These are phyloP conservation scores for Solanum raphanifolium DNA, from an alignment of 257 asterid genomes.

Conservation along the genomic window DNA sequence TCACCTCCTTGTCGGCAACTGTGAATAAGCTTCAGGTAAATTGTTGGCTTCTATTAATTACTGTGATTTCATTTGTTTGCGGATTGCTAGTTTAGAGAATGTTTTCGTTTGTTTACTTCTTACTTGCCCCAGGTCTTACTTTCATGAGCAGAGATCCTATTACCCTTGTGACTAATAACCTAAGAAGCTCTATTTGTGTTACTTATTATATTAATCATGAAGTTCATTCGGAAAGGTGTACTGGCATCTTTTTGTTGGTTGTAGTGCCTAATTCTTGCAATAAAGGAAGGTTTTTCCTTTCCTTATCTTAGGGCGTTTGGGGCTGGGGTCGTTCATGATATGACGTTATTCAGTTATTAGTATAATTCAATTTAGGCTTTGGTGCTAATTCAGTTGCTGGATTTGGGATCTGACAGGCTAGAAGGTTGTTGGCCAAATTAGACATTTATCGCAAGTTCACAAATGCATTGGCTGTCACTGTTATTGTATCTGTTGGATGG, in stretches of 20 bases:
- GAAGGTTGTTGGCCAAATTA: constrained; percentile 74
- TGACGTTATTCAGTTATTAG: neutral
- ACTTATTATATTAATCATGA: neutral
- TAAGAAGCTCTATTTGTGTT: neutral
- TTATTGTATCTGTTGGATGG: constrained; percentile 91
- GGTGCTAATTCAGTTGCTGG: neutral
- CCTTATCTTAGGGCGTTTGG: neutral
- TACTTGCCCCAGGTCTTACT: neutral
- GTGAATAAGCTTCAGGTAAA: constrained; percentile 95
- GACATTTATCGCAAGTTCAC: constrained; percentile 89
- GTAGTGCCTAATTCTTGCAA: neutral
- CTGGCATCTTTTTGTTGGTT: neutral
- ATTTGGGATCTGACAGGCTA: constrained; percentile 41
- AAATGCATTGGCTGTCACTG: constrained; percentile 80
- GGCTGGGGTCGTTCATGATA: neutral
- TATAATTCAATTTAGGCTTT: neutral
- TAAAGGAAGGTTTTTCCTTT: neutral
- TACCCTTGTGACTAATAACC: neutral
- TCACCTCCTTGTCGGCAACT: constrained; percentile 79
- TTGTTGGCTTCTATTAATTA: neutral
- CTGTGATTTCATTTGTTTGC: neutral
- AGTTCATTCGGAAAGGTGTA: neutral
- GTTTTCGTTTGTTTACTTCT: neutral
- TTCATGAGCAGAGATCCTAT: neutral
- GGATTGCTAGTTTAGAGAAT: neutral